Base-by-base conservation (phyloP, 257 asterid species). In the Cruciata laevipes region DNA sequence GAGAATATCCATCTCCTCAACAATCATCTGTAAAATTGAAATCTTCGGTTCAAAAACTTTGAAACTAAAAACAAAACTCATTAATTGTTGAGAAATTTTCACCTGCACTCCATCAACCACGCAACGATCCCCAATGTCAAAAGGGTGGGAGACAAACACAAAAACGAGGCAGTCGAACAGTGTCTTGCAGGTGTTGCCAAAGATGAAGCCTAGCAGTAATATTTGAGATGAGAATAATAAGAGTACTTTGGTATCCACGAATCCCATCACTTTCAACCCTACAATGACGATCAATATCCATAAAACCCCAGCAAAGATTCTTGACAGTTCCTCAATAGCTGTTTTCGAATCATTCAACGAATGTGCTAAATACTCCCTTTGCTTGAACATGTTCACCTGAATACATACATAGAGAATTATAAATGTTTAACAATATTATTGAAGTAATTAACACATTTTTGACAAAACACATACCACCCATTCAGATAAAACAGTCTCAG, bases 1-100 rank as follows among this genome's bases (percentile, higher is more conserved):
- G 68, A 76, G 38, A 66, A 76, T 69, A 21, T 76, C 72, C 80
- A 72, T 72, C 65, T 76, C 80, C 55, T 76, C 80, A 23, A 76
- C 80, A 25, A 76, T 58, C 80, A 76, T 76, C 80, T 76, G 77
- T 10, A 30, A 59, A 27, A 23, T 10, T 33, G 4, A 4, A 33
- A 33, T 12, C 13, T 49, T 27, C 30, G 30, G 2, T 27, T 27
- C 30, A 27, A 27, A 27, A 27, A 2, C 30, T 27, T 27, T 27
- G 2, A 27, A 27, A 27, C 2, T 27, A 47, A 16, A 2, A 25
- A 61, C 32, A 61, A 5, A 11, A 47, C 21, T 47, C 51, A 42
- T 40, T 11, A n/a, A n/a, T n/a, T n/a, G n/a, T n/a, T n/a, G n/a
- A n/a, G 18, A 60, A 35, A 27, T 49, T 33, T 14, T 30, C 66